Percentiles rank a stretch among this genome's conserved stretches.
Evolutionary conservation across 176 grass and related monocot species (phyloP).

Genomic region (Microstegium vimineum): DNA sequence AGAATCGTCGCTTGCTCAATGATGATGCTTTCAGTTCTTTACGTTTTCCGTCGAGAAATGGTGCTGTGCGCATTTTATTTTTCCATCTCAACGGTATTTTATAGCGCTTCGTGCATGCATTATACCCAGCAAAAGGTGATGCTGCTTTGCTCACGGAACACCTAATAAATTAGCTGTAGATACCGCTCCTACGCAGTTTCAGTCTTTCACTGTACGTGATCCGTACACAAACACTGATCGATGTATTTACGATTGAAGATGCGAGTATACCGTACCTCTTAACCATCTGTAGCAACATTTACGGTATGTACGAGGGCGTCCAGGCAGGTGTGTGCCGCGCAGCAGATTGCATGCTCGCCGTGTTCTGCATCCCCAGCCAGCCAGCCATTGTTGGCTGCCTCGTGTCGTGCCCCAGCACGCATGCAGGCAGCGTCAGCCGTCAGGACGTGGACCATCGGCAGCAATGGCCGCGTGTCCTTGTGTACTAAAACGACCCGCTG

Average conservation of each 20-base stretch:
- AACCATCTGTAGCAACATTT: neutral
- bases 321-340: neutral
- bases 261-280: neutral
- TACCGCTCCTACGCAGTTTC: neutral
- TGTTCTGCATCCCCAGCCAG: neutral
- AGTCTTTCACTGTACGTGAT: neutral
- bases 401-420: too few species aligned
- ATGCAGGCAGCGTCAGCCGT: neutral
- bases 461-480: neutral
- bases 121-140: too few species aligned
- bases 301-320: too few species aligned
- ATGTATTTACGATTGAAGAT: neutral
- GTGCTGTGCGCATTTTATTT: neutral
- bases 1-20: neutral
- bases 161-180: neutral
- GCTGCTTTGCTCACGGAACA: neutral
- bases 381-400: neutral
- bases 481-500: neutral
- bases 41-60: neutral
- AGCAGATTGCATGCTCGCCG: neutral
- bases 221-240: neutral
- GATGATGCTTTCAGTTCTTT: constrained; percentile 19
- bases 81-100: neutral
- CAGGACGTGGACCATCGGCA: too few species aligned
- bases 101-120: neutral